Percentiles rank a stretch among this genome's conserved stretches.
These are phyloP conservation scores for Apiotrichum gracile DNA, from an alignment of 1,284 basidiomycete species.

Conservation along the genomic window DNA sequence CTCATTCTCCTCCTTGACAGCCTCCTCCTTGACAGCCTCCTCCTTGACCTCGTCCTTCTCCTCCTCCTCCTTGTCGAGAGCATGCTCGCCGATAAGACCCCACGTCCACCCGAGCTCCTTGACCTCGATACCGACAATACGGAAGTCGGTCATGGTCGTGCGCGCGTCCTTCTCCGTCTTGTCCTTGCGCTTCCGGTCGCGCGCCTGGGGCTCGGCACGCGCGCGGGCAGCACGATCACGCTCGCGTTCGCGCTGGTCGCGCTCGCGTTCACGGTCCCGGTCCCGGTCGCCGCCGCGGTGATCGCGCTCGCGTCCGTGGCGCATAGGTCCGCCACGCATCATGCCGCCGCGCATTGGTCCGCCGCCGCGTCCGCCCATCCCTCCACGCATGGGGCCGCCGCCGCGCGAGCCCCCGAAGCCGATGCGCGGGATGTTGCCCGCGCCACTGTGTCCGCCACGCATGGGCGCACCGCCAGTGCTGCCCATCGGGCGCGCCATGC, in stretches of 20 bases:
- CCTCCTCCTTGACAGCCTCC: slow-evolving; percentile 15
- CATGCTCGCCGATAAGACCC: slow-evolving; percentile 37
- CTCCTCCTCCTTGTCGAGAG: slow-evolving; percentile 16
- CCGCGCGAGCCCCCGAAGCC: slow-evolving; percentile 41
- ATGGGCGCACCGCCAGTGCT: slow-evolving; percentile 22
- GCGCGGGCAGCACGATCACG: slow-evolving; percentile 6
- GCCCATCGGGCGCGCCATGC: slow-evolving; percentile 30
- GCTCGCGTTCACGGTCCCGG: slow-evolving; percentile 6
- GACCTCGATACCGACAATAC: slow-evolving; percentile 82
- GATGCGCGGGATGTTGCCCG: slow-evolving; percentile 8
- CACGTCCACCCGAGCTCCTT: slow-evolving; percentile 48
- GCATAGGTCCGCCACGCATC: slow-evolving; percentile 9
- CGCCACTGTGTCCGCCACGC: not conserved
- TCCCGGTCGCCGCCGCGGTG: not conserved
- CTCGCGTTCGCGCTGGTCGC: not conserved
- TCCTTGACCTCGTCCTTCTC: slow-evolving; percentile 8
- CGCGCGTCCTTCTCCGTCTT: slow-evolving; percentile 53
- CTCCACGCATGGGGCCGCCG: slow-evolving; percentile 47
- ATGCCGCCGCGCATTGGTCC: slow-evolving; percentile 9
- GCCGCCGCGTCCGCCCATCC: slow-evolving; percentile 12
- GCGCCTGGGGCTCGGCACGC: slow-evolving; percentile 13
- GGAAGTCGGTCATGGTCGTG: slow-evolving; percentile 89
- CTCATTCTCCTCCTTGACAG: slow-evolving; percentile 41
- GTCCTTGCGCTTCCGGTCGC: slow-evolving; percentile 20
- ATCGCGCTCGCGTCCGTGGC: not conserved